phyloP scores from a whole-genome alignment of 2,329 filamentous ascomycete genomes.

The Curvularia eragrostidis region DNA sequence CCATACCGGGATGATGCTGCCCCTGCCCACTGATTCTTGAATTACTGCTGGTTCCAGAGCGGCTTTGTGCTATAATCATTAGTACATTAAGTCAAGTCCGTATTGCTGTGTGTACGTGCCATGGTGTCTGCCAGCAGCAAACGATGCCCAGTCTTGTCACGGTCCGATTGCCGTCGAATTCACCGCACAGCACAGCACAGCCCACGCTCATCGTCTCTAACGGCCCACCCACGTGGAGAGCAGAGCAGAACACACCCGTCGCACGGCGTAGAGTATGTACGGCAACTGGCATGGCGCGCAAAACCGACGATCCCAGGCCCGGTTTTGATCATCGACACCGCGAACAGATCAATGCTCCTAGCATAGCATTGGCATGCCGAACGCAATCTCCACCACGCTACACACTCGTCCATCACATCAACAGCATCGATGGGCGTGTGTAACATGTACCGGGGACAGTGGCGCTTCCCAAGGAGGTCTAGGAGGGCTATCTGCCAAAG shows the following conservation, averaged over 20 bases:
- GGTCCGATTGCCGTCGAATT: constrained; percentile 10
- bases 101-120: not conserved
- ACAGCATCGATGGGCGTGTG: constrained; percentile 4
- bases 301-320: not conserved
- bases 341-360: not conserved
- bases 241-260: not conserved
- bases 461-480: constrained; percentile 10
- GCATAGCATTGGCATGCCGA: not conserved
- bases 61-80: too few relatives aligned
- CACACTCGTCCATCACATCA: constrained; percentile 8
- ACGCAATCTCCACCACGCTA: constrained; percentile 1
- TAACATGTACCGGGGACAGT: constrained; percentile 8
- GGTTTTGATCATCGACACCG: constrained; percentile 1
- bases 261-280: not conserved
- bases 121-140: constrained; percentile 2
- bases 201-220: constrained; percentile 10
- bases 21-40: constrained; percentile 2
- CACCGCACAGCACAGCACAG: too few relatives aligned
- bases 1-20: constrained; percentile 9
- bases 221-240: constrained; percentile 10
- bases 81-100: not conserved
- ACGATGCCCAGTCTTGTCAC: constrained; percentile 1
- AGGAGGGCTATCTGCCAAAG: constrained; percentile 23
- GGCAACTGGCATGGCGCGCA: not conserved
- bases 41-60: not conserved